Evolutionary conservation across 2,329 filamentous ascomycete genomes (phyloP).

Genomic region (Aureobasidium lini): DNA sequence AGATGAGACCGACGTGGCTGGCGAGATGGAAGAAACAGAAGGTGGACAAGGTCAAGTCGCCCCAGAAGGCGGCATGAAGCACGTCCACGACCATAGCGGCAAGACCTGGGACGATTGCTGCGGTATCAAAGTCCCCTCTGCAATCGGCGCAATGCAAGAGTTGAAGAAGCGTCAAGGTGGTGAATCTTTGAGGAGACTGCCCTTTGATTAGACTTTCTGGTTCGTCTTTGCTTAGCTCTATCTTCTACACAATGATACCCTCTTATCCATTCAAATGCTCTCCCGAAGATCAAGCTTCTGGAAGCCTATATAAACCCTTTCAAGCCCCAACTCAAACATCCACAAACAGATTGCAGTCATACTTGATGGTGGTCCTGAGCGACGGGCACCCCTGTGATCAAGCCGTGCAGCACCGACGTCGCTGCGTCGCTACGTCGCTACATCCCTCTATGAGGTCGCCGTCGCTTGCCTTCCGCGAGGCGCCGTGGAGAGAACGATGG

Average conservation of each 20-base stretch:
- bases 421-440: too few species aligned
- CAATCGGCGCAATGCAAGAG: slow-evolving; percentile 82
- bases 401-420: too few species aligned
- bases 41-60: slow-evolving; percentile 55
- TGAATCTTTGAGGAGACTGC: slow-evolving; percentile 62
- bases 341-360: too few species aligned
- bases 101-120: slow-evolving; percentile 87
- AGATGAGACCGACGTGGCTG: slow-evolving; percentile 44
- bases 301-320: too few species aligned
- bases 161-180: slow-evolving; percentile 66
- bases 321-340: too few species aligned
- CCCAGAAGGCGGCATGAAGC: slow-evolving; percentile 54
- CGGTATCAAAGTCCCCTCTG: slow-evolving; percentile 94
- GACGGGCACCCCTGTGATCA: too few species aligned
- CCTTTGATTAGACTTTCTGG: slow-evolving; percentile 57
- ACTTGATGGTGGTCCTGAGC: too few species aligned
- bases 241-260: neutral
- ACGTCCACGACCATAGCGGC: slow-evolving; percentile 38
- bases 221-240: neutral
- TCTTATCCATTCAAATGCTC: neutral
- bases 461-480: too few species aligned
- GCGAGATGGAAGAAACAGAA: slow-evolving; percentile 37
- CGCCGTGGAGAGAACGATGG: too few species aligned
- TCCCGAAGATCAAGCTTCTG: too few species aligned
- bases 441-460: too few species aligned